Evolutionary conservation across 1,284 basidiomycete genomes (phyloP).

Genomic region (Wolfiporia cocos): DNA sequence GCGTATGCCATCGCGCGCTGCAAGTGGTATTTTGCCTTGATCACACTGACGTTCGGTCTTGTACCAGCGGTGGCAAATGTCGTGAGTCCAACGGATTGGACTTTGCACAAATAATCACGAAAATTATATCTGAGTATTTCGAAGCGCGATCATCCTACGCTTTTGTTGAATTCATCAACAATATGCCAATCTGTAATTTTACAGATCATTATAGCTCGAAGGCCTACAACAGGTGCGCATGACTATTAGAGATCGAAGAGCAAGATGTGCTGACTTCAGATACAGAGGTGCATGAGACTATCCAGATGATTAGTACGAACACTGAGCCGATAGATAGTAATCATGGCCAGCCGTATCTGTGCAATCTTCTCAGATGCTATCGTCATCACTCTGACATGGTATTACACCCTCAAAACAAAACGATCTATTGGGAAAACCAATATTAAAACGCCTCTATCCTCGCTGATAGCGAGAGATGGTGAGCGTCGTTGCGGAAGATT

Average conservation of each 20-base stretch:
- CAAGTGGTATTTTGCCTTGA: slow-evolving; percentile 3
- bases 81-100: slow-evolving; percentile 3
- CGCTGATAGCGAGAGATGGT: slow-evolving; percentile 7
- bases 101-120: background rate
- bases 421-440: background rate
- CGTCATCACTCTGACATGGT: slow-evolving; percentile 4
- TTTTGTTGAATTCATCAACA: slow-evolving; percentile 1
- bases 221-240: background rate
- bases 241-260: too few species aligned
- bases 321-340: background rate
- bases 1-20: slow-evolving; percentile 8
- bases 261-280: too few species aligned
- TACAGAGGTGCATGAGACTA: too few species aligned
- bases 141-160: slow-evolving; percentile 4
- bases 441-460: background rate
- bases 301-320: background rate
- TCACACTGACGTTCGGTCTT: slow-evolving; percentile 4
- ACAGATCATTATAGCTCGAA: slow-evolving; percentile 1
- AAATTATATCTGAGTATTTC: slow-evolving; percentile 1
- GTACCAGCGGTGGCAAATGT: slow-evolving; percentile 7
- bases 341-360: slow-evolving; percentile 4
- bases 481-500: background rate
- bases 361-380: slow-evolving; percentile 4
- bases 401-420: background rate
- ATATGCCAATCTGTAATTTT: slow-evolving; percentile 3